phyloP scores from a whole-genome alignment of 2,329 filamentous ascomycete genomes.

The Penicillium sumatraense region DNA sequence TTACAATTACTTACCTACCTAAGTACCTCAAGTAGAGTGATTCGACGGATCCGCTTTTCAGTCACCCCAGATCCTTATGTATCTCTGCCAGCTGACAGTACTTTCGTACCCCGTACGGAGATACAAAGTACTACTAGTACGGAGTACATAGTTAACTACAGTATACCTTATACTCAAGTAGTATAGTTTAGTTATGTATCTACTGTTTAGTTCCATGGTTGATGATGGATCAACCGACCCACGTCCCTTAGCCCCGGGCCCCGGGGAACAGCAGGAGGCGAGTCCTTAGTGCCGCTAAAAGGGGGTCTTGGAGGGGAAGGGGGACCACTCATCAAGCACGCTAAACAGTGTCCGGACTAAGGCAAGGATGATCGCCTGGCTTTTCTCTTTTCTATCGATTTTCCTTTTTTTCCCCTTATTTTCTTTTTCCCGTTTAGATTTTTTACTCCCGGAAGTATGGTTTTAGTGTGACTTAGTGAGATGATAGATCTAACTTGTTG shows the following conservation, averaged over 20 bases:
- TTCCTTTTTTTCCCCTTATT: not conserved
- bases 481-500: constrained; percentile 43
- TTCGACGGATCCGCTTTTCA: constrained; percentile 24
- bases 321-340: constrained; percentile 22
- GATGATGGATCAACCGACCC: constrained; percentile 25
- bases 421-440: constrained; percentile 10
- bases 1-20: too few relatives aligned
- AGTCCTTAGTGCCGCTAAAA: constrained; percentile 23
- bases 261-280: constrained; percentile 39
- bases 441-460: constrained; percentile 36
- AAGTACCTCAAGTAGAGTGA: too few relatives aligned
- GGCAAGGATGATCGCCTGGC: constrained; percentile 37
- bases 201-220: constrained; percentile 5
- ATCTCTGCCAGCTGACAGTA: not conserved
- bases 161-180: too few relatives aligned
- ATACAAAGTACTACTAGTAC: too few relatives aligned
- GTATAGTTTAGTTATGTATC: too few relatives aligned
- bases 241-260: constrained; percentile 37
- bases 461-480: constrained; percentile 39
- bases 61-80: constrained; percentile 19
- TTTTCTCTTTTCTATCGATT: constrained; percentile 3
- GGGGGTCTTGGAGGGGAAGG: not conserved
- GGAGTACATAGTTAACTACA: not conserved
- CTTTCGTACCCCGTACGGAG: too few relatives aligned
- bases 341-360: constrained; percentile 33